These are phyloP conservation scores for Volvox reticuliferus DNA, from an alignment of 139 green algal genomes.

Conservation along the genomic window DNA sequence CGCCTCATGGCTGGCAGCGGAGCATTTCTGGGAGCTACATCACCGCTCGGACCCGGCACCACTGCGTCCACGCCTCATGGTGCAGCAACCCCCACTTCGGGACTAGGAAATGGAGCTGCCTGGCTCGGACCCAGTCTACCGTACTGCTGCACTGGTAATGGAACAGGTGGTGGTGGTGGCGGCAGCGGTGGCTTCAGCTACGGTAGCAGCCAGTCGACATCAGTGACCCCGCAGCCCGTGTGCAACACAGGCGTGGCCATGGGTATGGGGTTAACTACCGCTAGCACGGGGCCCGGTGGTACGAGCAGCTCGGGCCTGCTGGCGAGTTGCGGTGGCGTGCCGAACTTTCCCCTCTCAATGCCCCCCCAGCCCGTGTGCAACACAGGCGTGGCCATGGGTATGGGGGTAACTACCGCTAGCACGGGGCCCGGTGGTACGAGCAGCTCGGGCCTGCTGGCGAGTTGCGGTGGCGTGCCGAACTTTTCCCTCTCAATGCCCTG, in stretches of 20 bases:
- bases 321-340: neutral
- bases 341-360: neutral
- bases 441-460: neutral
- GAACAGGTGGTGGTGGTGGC: neutral
- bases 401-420: neutral
- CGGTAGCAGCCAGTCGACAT: neutral
- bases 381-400: neutral
- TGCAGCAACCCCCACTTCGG: neutral
- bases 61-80: neutral
- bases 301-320: neutral
- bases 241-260: neutral
- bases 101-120: neutral
- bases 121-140: neutral
- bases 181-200: neutral
- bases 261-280: neutral
- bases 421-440: neutral
- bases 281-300: neutral
- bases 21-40: neutral
- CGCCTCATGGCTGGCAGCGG: slow-evolving; percentile 11
- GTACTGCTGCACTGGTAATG: neutral
- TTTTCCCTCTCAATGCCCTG: neutral
- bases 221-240: neutral
- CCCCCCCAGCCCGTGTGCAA: neutral
- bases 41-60: neutral
- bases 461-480: neutral